Evolutionary conservation across 345 rosid species (phyloP).

Genomic region (Aquilaria sinensis): DNA sequence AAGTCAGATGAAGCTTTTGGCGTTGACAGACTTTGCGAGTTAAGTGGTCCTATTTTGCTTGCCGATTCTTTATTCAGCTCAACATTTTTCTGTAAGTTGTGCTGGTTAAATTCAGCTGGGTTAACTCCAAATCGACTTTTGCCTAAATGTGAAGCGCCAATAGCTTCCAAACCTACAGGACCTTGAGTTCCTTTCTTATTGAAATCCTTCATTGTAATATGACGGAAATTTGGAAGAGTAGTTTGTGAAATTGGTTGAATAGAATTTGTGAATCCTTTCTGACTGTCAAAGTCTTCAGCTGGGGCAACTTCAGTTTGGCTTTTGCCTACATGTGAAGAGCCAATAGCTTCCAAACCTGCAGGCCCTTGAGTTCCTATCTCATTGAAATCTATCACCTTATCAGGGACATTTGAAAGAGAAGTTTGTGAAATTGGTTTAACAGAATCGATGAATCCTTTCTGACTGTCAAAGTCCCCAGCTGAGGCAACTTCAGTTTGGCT

Average conservation of each 20-base stretch:
- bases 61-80: slow-evolving; percentile 27
- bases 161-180: slow-evolving; percentile 25
- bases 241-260: slow-evolving; percentile 33
- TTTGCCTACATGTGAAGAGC: slow-evolving; percentile 28
- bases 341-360: slow-evolving; percentile 25
- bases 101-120: slow-evolving; percentile 20
- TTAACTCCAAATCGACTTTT: slow-evolving; percentile 20
- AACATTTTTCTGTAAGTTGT: slow-evolving; percentile 22
- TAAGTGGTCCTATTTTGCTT: slow-evolving; percentile 26
- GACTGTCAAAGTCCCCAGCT: slow-evolving; percentile 8
- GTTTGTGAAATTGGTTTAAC: slow-evolving; percentile 32
- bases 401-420: slow-evolving; percentile 2
- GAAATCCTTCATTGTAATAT: slow-evolving; percentile 10
- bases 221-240: slow-evolving; percentile 3
- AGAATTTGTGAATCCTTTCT: slow-evolving; percentile 14
- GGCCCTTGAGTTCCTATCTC: slow-evolving; percentile 24
- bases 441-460: slow-evolving; percentile 14
- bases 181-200: slow-evolving; percentile 29
- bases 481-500: slow-evolving; percentile 18
- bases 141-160: slow-evolving; percentile 26
- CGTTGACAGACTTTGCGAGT: slow-evolving; percentile 22
- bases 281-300: slow-evolving; percentile 8
- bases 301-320: slow-evolving; percentile 18
- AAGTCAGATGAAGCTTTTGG: slow-evolving; percentile 36
- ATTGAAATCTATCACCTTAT: slow-evolving; percentile 11